Evolutionary conservation across 495 filamentous ascomycete genomes (phyloP).

Genomic region (Beverwykella pulmonaria): DNA sequence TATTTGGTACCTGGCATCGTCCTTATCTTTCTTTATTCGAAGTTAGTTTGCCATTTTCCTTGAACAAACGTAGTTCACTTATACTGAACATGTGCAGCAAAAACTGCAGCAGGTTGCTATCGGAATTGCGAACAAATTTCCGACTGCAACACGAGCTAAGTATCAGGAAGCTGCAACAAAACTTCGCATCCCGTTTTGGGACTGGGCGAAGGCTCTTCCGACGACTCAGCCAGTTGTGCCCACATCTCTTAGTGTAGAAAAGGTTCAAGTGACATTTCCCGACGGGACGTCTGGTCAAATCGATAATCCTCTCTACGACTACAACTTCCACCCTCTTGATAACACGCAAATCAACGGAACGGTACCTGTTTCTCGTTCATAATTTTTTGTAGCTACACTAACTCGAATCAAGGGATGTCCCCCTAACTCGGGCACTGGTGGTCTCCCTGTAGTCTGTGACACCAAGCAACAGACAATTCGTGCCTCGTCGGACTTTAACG

Average conservation of each 20-base stretch:
- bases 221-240: constrained; percentile 19
- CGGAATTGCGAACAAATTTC: constrained; percentile 20
- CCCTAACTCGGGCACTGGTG: not conserved
- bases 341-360: constrained; percentile 31
- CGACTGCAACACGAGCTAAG: not conserved
- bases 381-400: not conserved
- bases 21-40: constrained; percentile 29
- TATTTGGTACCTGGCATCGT: constrained; percentile 32
- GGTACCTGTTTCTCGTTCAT: not conserved
- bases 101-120: constrained; percentile 19
- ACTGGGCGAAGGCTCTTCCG: constrained; percentile 32
- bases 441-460: constrained; percentile 22
- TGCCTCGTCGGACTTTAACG: not conserved
- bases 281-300: constrained; percentile 17
- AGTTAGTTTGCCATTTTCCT: not conserved
- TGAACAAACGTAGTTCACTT: not conserved
- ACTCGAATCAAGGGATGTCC: not conserved
- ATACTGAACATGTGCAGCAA: constrained; percentile 14
- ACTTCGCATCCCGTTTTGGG: constrained; percentile 30
- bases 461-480: constrained; percentile 7
- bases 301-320: constrained; percentile 30
- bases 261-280: constrained; percentile 22
- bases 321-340: constrained; percentile 35
- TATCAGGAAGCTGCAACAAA: constrained; percentile 24
- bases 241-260: constrained; percentile 8